Percentiles rank a stretch among this genome's conserved stretches.
These are phyloP conservation scores for Solanum sitiens DNA, from an alignment of 257 asterid species.

Conservation along the genomic window DNA sequence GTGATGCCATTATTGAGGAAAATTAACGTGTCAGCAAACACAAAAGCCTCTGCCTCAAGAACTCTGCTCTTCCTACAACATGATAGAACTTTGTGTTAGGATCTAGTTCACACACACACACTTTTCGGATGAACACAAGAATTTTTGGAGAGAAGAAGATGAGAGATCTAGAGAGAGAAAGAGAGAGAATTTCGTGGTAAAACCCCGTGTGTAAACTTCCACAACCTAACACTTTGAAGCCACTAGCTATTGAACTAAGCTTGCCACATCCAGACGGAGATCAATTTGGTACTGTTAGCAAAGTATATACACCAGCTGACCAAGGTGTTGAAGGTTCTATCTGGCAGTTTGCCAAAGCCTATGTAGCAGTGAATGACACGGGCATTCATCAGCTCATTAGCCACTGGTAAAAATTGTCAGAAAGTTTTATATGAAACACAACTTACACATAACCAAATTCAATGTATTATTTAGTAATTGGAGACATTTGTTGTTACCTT, in stretches of 20 bases:
- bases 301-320: slow-evolving; percentile 47
- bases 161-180: too few species aligned
- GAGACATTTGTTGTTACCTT: background rate
- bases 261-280: background rate
- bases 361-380: slow-evolving; percentile 59
- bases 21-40: slow-evolving; percentile 32
- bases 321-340: slow-evolving; percentile 43
- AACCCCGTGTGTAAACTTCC: too few species aligned
- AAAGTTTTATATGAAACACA: background rate
- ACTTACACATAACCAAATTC: background rate
- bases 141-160: too few species aligned
- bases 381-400: slow-evolving; percentile 63
- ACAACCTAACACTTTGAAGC: too few species aligned
- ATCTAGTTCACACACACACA: too few species aligned
- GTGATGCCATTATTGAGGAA: slow-evolving; percentile 53
- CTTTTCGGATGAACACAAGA: too few species aligned
- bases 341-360: slow-evolving; percentile 83
- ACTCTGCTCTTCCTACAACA: slow-evolving; percentile 47
- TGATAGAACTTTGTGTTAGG: background rate
- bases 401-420: slow-evolving; percentile 48
- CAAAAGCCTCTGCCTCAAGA: slow-evolving; percentile 59
- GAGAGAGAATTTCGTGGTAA: too few species aligned
- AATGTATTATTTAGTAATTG: background rate
- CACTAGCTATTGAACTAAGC: background rate
- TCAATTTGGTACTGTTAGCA: slow-evolving; percentile 23